These are phyloP conservation scores for Elsinoe ampelina DNA, from an alignment of 2,329 filamentous ascomycete species.

Conservation along the genomic window DNA sequence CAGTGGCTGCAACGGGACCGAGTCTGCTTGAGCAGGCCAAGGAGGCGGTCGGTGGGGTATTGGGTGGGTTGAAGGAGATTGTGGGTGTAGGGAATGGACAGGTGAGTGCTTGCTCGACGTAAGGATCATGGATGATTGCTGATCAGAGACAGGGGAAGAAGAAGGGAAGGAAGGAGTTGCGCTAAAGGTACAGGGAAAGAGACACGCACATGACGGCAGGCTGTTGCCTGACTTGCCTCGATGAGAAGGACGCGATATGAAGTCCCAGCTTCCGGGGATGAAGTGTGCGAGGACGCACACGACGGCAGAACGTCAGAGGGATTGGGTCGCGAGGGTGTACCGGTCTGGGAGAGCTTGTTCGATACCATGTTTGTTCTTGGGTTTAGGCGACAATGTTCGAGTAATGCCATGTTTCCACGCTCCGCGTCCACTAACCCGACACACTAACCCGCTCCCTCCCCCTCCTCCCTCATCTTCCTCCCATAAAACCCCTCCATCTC, in stretches of 20 bases:
- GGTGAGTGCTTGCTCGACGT: background rate
- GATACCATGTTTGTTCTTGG: background rate
- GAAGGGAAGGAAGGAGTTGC: background rate
- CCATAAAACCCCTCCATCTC: conserved; percentile 31
- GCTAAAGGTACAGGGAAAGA: background rate
- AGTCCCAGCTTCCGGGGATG: background rate
- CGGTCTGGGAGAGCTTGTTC: background rate
- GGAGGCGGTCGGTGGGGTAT: conserved; percentile 11
- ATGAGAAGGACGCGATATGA: background rate
- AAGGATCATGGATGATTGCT: background rate
- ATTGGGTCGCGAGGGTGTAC: too few species aligned
- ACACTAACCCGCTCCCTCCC: background rate
- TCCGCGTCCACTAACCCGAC: background rate
- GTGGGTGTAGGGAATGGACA: conserved; percentile 8
- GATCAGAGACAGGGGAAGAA: background rate
- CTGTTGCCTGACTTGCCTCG: too few species aligned
- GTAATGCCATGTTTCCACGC: background rate
- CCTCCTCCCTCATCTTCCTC: conserved; percentile 19
- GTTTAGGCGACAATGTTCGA: background rate
- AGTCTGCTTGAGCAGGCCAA: conserved; percentile 12
- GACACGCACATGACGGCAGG: too few species aligned
- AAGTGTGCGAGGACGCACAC: background rate
- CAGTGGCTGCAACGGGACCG: conserved; percentile 5
- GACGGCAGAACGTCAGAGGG: background rate
- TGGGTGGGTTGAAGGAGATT: conserved; percentile 9